phyloP scores from a whole-genome alignment of 305 asterid genomes.

The Fraxinus platypoda region DNA sequence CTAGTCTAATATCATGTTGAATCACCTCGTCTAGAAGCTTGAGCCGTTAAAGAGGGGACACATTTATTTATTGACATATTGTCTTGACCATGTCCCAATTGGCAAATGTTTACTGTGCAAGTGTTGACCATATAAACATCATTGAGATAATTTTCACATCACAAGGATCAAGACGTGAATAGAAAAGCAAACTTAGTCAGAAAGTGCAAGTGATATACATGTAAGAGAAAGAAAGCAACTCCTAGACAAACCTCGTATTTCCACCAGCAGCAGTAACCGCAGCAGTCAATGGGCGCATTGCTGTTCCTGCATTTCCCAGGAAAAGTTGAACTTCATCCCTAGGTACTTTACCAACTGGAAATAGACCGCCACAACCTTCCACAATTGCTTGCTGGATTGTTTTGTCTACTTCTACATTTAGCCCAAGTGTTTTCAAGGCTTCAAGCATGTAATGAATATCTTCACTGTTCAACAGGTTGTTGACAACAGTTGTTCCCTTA shows the following conservation, averaged over 20 bases:
- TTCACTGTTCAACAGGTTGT: constrained; percentile 86
- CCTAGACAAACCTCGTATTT: constrained; percentile 51
- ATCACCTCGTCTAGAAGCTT: neutral
- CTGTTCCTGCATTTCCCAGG: constrained; percentile 99
- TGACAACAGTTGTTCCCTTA: constrained; percentile 91
- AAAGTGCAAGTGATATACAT: neutral
- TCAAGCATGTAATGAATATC: constrained; percentile 96
- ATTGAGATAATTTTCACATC: neutral
- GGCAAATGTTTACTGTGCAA: neutral
- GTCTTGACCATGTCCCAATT: neutral
- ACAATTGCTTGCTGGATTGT: constrained; percentile 73
- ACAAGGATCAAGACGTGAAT: neutral
- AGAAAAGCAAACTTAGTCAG: neutral
- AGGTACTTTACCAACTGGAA: constrained; percentile 80
- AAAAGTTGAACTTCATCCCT: constrained; percentile 87
- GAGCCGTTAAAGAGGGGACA: neutral
- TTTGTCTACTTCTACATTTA: constrained; percentile 73
- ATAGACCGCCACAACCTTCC: constrained; percentile 82
- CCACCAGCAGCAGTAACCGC: constrained; percentile 98
- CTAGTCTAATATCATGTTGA: neutral
- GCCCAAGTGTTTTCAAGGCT: constrained; percentile 87
- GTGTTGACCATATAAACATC: neutral
- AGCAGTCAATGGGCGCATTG: constrained; percentile 98
- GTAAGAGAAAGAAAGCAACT: constrained; percentile 12
- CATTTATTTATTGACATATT: neutral